Base-by-base conservation (phyloP, 352 stramenopile genomes). In the Phytophthora sp. region DNA sequence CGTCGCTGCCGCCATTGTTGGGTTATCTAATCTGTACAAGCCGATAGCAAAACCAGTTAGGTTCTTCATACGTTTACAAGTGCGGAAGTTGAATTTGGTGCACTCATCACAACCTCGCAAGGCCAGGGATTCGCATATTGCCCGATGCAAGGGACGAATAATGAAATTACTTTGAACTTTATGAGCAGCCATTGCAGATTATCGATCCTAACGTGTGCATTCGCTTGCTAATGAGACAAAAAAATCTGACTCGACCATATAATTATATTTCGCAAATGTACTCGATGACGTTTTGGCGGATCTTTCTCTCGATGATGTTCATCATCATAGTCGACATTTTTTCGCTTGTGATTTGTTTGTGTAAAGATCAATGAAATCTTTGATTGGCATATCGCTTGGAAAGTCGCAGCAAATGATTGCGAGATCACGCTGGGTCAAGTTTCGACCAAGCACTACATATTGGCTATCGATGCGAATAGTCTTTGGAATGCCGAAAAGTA, bases 41-140 rank as follows among this genome's bases (percentile, higher is more conserved):
- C 51, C 61, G 45, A 47, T 69, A 24, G 51, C 61, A 27, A 63
- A 50, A 69, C 63, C 47, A 63, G 58, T 63, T 45, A 59, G 58
- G 61, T 63, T 0, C 31, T 63, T 4, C 55, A 63, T 33, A 55
- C 55, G 1, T 63, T 63, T 27, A 63, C 55, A 9, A n/a, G 1
- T 2, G 55, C 61, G 23, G 61, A 45, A 13, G 61, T 69, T 57
- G 61, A 12, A 36, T 69, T 29, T 42, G 61, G 51, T 24, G 44
- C 52, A 23, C 27, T 63, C 1, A 63, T 63, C 3, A 69, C 42
- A 2, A 69, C 61, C 13, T 63, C 42, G 3, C 51, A 69, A 44
- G 41, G 61, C 16, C 61, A 69, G 45, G 61, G 61, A 24, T 46
- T 57, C 36, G 24, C 50, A 4, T 49, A 49, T 29, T 49, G 41